Evolutionary conservation across 1,284 basidiomycete genomes (phyloP), one percentile per base, ranked within the genome.

Genomic region (Phaffia rhodozyma): DNA sequence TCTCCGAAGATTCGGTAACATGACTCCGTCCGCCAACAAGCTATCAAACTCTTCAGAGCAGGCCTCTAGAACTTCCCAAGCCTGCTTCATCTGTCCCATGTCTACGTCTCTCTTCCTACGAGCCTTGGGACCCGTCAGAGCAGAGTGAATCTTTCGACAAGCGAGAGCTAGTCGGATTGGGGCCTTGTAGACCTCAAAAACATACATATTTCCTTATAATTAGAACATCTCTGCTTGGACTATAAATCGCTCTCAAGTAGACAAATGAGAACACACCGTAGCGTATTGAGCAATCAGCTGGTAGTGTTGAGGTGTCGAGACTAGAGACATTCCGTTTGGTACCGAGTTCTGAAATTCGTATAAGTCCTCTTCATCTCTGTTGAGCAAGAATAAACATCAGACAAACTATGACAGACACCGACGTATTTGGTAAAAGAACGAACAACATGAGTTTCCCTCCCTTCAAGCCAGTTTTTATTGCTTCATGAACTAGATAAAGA

Each of bases 11-110:
- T 79, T 76, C 58, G 73, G 68, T 63, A n/a, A 60, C 48, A 70
- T 79, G 27, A 70, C 70, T 54, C 73, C 71, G 34, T 75, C 69
- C 51, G 73, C 69, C 34, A 83, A 79, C 60, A 91, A 75, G 16
- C 74, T 73, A 48, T 89, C 87, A 63, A 92, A 84, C 62, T 89
- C 86, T 54, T 86, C 81, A 87, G 88, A 91, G 66, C 83, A 87
- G 38, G 76, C 77, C 67, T 89, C 87, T 13, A 93, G 80, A n/a
- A 80, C 80, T 25, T 84, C 82, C 91, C 90, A 93, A 13, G 87
- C 84, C 61, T 84, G 80, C 34, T 82, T 78, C 71, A 92, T 79
- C 3, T 79, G 78, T 34, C 80, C 77, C 25, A 81, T 82, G 69
- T 87, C 82, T 49, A 91, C 77, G 5, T 81, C 78, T 1, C 80